A percentile compares a stretch with the other conserved stretches of the same genome.
Conservation (phyloP, 352 stramenopile species). For the Globisporangium carolinianum region DNA sequence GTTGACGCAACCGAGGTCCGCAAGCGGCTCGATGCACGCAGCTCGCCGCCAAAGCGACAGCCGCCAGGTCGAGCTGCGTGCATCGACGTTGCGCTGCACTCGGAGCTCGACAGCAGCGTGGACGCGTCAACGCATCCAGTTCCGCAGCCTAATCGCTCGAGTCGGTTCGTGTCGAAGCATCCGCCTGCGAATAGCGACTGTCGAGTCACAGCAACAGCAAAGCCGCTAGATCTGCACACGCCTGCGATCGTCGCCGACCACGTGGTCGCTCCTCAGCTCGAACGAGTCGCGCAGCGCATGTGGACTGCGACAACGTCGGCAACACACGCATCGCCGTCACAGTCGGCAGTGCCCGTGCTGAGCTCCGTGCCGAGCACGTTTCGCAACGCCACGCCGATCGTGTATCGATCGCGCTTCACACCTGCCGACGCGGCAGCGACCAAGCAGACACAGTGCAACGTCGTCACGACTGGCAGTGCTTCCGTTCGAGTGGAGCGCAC, state of each 20-base stretch:
- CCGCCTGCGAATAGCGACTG: background rate
- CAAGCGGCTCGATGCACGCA: background rate
- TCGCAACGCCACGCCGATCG: constrained; percentile 34
- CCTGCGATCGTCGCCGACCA: constrained; percentile 7
- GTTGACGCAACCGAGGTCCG: constrained; percentile 11
- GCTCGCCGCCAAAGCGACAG: constrained; percentile 1
- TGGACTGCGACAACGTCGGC: background rate
- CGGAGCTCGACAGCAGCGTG: background rate
- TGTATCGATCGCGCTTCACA: constrained; percentile 37
- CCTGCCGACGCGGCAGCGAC: constrained; percentile 16
- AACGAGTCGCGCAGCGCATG: background rate
- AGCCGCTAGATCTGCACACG: constrained; percentile 1
- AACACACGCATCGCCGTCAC: background rate
- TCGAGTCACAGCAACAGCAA: background rate
- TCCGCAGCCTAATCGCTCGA: background rate
- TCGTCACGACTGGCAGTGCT: constrained; percentile 27
- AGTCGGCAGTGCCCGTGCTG: constrained; percentile 21
- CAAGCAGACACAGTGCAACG: constrained; percentile 27
- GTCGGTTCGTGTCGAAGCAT: background rate
- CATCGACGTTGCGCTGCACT: background rate
- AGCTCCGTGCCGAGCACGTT: constrained; percentile 63
- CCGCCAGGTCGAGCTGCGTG: background rate
- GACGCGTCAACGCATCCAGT: background rate
- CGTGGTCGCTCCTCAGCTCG: constrained; percentile 3
- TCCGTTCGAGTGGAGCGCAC: background rate